phyloP scores from a whole-genome alignment of 257 asterid species.

The Parsonsia alboflavescens region DNA sequence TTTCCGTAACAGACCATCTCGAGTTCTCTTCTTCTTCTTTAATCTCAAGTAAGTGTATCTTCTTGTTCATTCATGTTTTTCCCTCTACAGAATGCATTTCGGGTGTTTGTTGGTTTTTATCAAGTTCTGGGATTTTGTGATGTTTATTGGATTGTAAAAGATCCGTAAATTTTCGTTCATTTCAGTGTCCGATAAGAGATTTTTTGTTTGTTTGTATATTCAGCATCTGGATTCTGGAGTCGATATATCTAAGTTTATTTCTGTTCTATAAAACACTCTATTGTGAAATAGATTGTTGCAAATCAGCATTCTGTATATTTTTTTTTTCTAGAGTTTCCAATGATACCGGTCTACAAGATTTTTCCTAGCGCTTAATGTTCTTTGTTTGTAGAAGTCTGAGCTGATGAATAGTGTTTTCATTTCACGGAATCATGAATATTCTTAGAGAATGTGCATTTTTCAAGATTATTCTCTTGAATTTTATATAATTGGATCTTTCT shows the following conservation, averaged over 20 bases:
- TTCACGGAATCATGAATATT: background rate
- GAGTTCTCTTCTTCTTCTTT: background rate
- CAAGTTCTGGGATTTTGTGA: background rate
- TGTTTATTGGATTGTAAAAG: background rate
- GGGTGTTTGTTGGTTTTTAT: background rate
- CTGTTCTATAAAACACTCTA: too few species aligned
- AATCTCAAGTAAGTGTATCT: background rate
- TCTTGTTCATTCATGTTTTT: background rate
- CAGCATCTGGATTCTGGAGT: too few species aligned
- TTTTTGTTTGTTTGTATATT: too few species aligned
- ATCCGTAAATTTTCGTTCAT: background rate
- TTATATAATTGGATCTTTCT: background rate
- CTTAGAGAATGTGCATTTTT: background rate
- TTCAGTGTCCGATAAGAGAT: too few species aligned
- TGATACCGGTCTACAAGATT: background rate
- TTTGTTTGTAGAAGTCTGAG: background rate
- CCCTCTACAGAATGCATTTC: background rate
- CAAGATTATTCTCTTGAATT: background rate
- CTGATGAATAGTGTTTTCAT: background rate
- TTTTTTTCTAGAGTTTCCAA: background rate
- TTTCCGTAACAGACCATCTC: background rate
- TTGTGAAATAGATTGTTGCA: background rate
- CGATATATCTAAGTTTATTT: too few species aligned
- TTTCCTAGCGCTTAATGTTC: background rate
- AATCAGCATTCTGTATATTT: background rate